Conservation (phyloP, 352 stramenopile genomes). For the Chloridella minuta region DNA sequence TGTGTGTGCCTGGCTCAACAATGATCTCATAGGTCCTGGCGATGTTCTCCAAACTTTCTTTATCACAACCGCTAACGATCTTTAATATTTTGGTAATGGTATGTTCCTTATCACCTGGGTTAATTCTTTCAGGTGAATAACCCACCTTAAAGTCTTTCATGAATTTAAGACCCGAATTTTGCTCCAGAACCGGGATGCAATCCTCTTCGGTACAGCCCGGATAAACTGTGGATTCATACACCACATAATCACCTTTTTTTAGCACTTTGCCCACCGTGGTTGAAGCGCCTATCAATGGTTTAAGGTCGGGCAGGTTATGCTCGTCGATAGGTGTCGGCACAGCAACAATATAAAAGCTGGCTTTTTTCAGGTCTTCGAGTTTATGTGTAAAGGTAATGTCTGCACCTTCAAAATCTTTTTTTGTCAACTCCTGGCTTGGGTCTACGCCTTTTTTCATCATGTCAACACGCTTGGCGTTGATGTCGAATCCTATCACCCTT, state of each 20-base stretch:
- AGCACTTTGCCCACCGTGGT: not conserved
- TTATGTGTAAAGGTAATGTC: not conserved
- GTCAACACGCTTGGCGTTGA: not conserved
- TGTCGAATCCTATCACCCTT: slow-evolving; percentile 14
- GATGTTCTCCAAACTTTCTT: not conserved
- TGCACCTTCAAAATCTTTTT: no score
- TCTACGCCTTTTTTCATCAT: no score
- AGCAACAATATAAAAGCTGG: slow-evolving; percentile 15
- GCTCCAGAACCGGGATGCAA: slow-evolving; percentile 13
- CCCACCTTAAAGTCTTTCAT: slow-evolving; percentile 13
- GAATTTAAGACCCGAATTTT: slow-evolving; percentile 11
- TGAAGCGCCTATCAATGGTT: no score
- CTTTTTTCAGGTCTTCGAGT: not conserved
- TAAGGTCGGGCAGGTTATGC: not conserved
- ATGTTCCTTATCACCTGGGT: no score
- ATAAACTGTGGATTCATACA: slow-evolving; percentile 14
- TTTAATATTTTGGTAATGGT: not conserved
- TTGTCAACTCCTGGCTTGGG: no score
- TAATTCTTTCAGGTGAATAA: not conserved
- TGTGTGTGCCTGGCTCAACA: not conserved
- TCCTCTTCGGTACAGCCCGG: slow-evolving; percentile 8
- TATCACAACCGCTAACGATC: not conserved
- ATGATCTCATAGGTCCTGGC: not conserved
- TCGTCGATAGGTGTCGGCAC: slow-evolving; percentile 12
- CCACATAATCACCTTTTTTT: slow-evolving; percentile 4